phyloP scores from a whole-genome alignment of 2,329 filamentous ascomycete genomes.

The Gaeumannomyces tritici region DNA sequence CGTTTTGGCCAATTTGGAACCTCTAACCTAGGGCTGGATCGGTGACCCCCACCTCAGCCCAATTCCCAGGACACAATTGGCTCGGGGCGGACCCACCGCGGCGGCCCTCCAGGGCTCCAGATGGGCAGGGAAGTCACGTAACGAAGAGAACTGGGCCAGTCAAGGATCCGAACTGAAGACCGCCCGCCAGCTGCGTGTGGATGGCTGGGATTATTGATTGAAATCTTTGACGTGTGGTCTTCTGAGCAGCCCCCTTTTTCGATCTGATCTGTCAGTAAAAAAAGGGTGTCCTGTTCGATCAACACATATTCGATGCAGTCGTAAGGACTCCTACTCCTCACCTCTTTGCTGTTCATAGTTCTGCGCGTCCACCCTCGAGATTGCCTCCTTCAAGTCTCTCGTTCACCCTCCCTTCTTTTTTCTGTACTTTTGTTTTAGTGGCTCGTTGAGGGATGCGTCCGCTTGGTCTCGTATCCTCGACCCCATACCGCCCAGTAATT shows the following conservation, averaged over 20 bases:
- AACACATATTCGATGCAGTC: not conserved
- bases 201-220: not conserved
- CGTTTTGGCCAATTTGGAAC: no score
- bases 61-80: not conserved
- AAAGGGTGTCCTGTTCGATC: not conserved
- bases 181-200: not conserved
- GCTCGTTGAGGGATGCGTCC: slow-evolving; percentile 1
- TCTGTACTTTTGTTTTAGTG: not conserved
- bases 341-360: not conserved
- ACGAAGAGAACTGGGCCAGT: not conserved
- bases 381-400: not conserved
- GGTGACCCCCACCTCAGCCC: not conserved
- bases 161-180: not conserved
- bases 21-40: not conserved
- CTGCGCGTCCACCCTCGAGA: not conserved
- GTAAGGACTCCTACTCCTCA: not conserved
- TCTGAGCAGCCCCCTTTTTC: not conserved
- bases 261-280: not conserved
- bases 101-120: not conserved
- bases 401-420: not conserved
- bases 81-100: not conserved
- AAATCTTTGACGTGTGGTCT: not conserved
- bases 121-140: not conserved
- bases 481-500: not conserved
- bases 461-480: slow-evolving; percentile 1